Percentiles rank a stretch among this genome's conserved stretches.
These are phyloP conservation scores for Thermoascus crustaceus DNA, from an alignment of 2,329 filamentous ascomycete species.

Conservation along the genomic window DNA sequence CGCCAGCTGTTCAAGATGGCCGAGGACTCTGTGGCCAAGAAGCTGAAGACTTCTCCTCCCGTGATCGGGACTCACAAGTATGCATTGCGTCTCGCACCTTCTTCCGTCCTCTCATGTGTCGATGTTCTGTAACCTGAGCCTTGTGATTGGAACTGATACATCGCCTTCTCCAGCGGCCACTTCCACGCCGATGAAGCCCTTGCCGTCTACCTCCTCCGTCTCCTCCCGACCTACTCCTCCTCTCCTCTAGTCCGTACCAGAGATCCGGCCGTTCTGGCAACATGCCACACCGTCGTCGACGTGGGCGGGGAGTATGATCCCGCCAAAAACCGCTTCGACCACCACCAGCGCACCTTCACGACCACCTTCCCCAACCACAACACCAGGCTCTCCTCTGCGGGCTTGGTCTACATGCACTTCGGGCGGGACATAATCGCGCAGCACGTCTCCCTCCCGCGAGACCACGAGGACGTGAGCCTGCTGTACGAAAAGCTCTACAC, in stretches of 20 bases:
- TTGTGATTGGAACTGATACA: slow-evolving; percentile 6
- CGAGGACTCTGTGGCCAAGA: slow-evolving; percentile 63
- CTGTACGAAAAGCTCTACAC: slow-evolving; percentile 86
- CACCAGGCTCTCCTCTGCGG: slow-evolving; percentile 90
- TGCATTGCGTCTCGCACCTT: slow-evolving; percentile 5
- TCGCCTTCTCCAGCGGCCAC: slow-evolving; percentile 59
- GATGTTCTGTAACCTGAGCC: not conserved
- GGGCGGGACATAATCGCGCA: slow-evolving; percentile 73
- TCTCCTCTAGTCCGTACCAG: slow-evolving; percentile 77
- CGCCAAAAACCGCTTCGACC: slow-evolving; percentile 72
- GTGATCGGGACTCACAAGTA: slow-evolving; percentile 86
- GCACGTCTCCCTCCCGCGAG: slow-evolving; percentile 51
- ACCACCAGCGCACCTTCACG: slow-evolving; percentile 88
- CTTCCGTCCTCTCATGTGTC: not conserved
- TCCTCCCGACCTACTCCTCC: slow-evolving; percentile 69
- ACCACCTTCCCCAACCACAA: slow-evolving; percentile 73
- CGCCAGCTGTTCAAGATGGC: slow-evolving; percentile 51
- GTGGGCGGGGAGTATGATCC: slow-evolving; percentile 93
- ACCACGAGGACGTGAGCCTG: slow-evolving; percentile 59
- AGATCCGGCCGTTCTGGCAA: slow-evolving; percentile 66
- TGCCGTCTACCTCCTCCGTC: slow-evolving; percentile 89
- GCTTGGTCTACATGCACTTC: slow-evolving; percentile 93
- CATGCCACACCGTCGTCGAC: slow-evolving; percentile 92
- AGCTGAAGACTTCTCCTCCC: slow-evolving; percentile 66
- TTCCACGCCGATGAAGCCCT: slow-evolving; percentile 99